Base-by-base conservation (phyloP, 371 early-diverging fungal species). In the Mortierella sp. region DNA sequence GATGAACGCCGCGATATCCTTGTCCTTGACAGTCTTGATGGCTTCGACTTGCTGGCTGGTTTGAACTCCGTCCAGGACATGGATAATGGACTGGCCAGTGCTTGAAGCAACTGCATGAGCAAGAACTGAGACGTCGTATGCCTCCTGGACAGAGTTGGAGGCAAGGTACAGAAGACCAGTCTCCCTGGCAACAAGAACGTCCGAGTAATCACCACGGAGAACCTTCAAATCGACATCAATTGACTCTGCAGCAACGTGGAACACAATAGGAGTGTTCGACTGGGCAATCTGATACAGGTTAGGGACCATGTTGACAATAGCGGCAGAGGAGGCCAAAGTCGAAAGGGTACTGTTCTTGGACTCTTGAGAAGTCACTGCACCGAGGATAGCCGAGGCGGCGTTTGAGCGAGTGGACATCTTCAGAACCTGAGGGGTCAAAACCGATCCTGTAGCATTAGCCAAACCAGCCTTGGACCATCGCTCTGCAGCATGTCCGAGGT, bases 361-460 rank as follows among this genome's bases (percentile, higher is more conserved):
- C 16, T 79, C 83, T 1, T 66, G 53, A 0, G 81, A 67, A 17
- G 84, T 60, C 53, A 91, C 76, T 16, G 93, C 91, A 57, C 95
- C 96, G 64, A 90, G 90, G 40, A 94, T 86, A n/a, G 90, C 92
- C 27, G 88, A 83, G 17, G 91, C 90, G 43, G 96, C 95, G 67
- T 95, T 95, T 19, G 80, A 70, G 50, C 94, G 89, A 48, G 96
- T 95, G 41, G 88, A 85, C 91, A 94, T 89, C 29, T 79, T 63
- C 28, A 79, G 71, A 25, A 86, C 85, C 70, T 89, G 90, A 59
- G 90, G 91, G 17, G 85, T 79, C 19, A 79, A 74, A 37, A 73
- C 69, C 10, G 86, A 76, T 13, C 88, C 88, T 27, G 72, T 80
- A 25, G 84, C 87, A 81, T 94, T 94, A 59, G 82, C 82, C 25